phyloP scores from a whole-genome alignment of 225 moss, liverwort and hornwort species.

The Bryum argenteum region DNA sequence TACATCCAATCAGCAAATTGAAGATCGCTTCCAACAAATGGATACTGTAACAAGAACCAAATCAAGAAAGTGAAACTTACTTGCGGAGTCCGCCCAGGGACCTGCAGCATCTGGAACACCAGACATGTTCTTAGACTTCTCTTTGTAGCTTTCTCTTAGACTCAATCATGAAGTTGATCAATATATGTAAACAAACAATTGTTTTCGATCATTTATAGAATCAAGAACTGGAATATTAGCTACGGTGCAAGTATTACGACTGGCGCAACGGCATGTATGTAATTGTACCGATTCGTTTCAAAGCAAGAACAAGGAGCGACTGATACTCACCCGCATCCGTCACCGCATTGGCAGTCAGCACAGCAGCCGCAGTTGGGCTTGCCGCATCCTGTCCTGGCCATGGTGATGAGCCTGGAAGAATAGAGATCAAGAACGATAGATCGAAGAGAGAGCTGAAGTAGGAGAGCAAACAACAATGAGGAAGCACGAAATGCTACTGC shows the following conservation, averaged over 20 bases:
- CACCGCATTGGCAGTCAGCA: conserved; percentile 29
- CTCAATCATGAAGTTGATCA: neutral
- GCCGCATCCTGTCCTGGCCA: conserved; percentile 40
- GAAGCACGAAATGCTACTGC: conserved; percentile 10
- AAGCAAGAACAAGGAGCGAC: neutral
- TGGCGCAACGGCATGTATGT: neutral
- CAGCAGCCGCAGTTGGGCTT: conserved; percentile 43
- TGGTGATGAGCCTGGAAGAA: conserved; percentile 6
- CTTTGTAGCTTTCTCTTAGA: neutral
- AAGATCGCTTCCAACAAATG: neutral
- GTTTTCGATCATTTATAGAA: neutral
- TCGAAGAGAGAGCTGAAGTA: conserved; percentile 7
- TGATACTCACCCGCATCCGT: conserved; percentile 27
- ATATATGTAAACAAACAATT: too few species aligned
- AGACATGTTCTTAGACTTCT: neutral
- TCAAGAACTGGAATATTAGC: too few species aligned
- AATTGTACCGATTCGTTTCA: too few species aligned
- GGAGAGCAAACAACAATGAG: neutral
- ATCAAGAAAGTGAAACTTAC: conserved; percentile 19
- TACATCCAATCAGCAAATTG: too few species aligned
- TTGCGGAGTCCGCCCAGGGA: conserved; percentile 27
- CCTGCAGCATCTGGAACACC: conserved; percentile 29
- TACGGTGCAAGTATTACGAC: neutral
- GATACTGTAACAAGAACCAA: neutral
- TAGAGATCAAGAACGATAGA: neutral